Percentiles rank a stretch among this genome's conserved stretches.
phyloP scores from a whole-genome alignment of 2,329 filamentous ascomycete genomes.

The Colletotrichum ledebouriae region DNA sequence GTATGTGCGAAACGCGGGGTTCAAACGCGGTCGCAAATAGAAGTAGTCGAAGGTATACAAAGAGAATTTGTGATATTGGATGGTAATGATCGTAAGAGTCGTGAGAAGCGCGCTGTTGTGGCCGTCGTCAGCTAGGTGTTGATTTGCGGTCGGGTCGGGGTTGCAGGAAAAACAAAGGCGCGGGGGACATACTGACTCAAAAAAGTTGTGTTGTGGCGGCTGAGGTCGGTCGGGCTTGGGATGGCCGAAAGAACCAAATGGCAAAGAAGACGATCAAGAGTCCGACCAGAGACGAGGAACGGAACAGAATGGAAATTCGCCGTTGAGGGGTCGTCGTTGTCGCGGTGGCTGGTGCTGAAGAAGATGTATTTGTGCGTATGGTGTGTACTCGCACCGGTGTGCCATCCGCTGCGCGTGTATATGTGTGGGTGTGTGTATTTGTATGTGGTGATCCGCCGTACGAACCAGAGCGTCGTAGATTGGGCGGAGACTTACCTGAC shows the following conservation, averaged over 20 bases:
- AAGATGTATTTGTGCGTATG: not conserved
- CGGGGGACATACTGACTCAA: conserved; percentile 33
- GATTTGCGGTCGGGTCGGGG: conserved; percentile 14
- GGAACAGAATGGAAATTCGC: conserved; percentile 24
- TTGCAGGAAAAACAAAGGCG: not conserved
- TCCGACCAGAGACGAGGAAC: conserved; percentile 1
- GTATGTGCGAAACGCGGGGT: conserved; percentile 4
- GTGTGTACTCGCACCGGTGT: too few relatives aligned
- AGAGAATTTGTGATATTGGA: conserved; percentile 22
- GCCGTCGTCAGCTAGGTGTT: conserved; percentile 25
- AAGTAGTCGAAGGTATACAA: conserved; percentile 36
- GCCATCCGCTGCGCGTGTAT: not conserved
- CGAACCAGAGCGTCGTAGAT: not conserved
- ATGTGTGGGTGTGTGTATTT: not conserved
- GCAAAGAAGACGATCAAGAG: not conserved
- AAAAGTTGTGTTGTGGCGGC: conserved; percentile 5
- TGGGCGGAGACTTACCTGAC: conserved; percentile 23
- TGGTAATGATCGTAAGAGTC: conserved; percentile 39
- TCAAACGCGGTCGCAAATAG: conserved; percentile 31
- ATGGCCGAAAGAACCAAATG: conserved; percentile 9
- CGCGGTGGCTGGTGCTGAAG: conserved; percentile 15
- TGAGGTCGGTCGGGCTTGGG: not conserved
- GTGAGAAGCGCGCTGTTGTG: conserved; percentile 25
- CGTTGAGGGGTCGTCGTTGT: conserved; percentile 18
- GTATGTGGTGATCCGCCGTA: conserved; percentile 2